These are phyloP conservation scores for Endocalyx cinctus DNA, from an alignment of 2,329 filamentous ascomycete species.

Conservation along the genomic window DNA sequence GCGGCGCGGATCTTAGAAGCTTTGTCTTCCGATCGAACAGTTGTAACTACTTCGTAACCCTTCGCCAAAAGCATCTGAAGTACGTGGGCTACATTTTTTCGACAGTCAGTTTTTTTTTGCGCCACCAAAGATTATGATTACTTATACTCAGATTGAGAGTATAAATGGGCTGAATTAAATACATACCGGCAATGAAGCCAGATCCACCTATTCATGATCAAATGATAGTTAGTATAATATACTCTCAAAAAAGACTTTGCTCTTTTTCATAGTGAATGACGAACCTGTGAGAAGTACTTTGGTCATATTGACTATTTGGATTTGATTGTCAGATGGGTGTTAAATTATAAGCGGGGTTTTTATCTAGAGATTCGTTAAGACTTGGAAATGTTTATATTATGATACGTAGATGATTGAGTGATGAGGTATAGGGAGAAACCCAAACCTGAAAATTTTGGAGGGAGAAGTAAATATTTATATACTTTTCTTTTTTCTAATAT, in stretches of 20 bases:
- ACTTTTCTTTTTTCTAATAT: not conserved
- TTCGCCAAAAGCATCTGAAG: conserved; percentile 48
- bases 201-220: conserved; percentile 37
- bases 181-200: conserved; percentile 47
- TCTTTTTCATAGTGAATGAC: not conserved
- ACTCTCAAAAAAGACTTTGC: not conserved
- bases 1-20: conserved; percentile 46
- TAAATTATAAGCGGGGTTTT: no score
- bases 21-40: conserved; percentile 51
- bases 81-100: conserved; percentile 41
- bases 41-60: conserved; percentile 50
- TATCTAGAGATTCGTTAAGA: not conserved
- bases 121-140: not conserved
- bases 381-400: not conserved
- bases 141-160: not conserved
- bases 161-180: not conserved
- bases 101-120: not conserved
- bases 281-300: not conserved
- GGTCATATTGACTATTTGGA: not conserved
- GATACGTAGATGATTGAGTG: not conserved
- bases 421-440: no score
- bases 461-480: not conserved
- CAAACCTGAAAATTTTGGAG: no score
- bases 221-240: not conserved
- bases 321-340: no score